These are phyloP conservation scores for Boletus austroedulis DNA, from an alignment of 1,284 basidiomycete genomes.

Conservation along the genomic window DNA sequence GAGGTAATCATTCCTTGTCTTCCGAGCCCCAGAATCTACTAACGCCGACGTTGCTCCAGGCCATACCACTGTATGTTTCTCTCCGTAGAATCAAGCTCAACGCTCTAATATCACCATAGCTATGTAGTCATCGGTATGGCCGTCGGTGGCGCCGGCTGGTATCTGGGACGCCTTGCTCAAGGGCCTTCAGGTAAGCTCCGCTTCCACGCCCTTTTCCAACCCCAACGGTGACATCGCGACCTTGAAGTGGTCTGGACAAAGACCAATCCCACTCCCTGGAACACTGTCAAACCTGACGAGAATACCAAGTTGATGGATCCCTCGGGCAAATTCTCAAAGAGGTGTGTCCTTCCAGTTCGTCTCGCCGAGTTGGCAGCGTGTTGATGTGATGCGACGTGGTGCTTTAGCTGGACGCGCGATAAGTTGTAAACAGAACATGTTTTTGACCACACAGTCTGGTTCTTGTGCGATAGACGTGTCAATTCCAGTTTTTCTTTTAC, in stretches of 20 bases:
- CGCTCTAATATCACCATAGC: conserved; percentile 39
- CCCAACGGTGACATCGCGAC: background rate
- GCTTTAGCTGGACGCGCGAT: conserved; percentile 64
- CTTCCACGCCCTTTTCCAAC: background rate
- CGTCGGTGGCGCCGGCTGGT: conserved; percentile 68
- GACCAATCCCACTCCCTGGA: conserved; percentile 78
- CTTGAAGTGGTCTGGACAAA: conserved; percentile 73
- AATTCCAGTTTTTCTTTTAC: conserved; percentile 17
- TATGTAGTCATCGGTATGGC: conserved; percentile 69
- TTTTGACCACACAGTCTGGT: conserved; percentile 9
- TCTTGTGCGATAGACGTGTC: conserved; percentile 21
- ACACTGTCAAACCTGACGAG: conserved; percentile 68
- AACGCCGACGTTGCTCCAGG: conserved; percentile 42
- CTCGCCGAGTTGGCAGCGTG: background rate
- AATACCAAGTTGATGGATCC: conserved; percentile 67
- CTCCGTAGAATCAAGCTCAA: conserved; percentile 8
- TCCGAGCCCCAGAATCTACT: background rate
- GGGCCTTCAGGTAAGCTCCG: conserved; percentile 60
- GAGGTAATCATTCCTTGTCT: conserved; percentile 51
- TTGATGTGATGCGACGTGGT: conserved; percentile 14
- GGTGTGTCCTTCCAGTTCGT: conserved; percentile 39
- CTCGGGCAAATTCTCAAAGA: conserved; percentile 70
- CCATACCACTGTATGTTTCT: conserved; percentile 69
- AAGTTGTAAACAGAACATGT: conserved; percentile 61
- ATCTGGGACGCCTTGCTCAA: conserved; percentile 64